Evolutionary conservation across 2,329 filamentous ascomycete genomes (phyloP).

Genomic region (Beauveria brongniartii): DNA sequence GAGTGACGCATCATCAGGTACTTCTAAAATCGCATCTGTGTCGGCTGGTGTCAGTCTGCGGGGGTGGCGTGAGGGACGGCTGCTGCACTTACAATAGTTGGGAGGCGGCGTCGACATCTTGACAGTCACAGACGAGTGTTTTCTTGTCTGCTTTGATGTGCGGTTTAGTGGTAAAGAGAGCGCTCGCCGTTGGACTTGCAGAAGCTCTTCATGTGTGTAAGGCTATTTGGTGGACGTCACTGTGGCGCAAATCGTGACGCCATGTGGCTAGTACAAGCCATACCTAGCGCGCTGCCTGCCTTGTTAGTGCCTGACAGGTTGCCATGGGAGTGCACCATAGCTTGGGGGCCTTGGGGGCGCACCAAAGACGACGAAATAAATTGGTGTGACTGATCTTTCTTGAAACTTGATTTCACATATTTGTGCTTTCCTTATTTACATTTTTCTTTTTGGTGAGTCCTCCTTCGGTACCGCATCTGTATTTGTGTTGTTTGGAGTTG

Average conservation of each 20-base stretch:
- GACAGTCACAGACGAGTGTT: not conserved
- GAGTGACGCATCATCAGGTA: constrained; percentile 60
- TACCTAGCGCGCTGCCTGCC: not conserved
- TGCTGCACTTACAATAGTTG: constrained; percentile 40
- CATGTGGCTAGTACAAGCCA: constrained; percentile 1
- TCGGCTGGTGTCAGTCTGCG: constrained; percentile 2
- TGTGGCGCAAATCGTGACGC: constrained; percentile 6
- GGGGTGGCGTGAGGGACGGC: not conserved
- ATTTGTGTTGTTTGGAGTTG: too few relatives aligned
- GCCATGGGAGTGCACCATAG: too few relatives aligned
- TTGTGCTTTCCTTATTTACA: too few relatives aligned
- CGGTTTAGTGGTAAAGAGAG: not conserved
- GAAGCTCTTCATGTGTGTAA: not conserved
- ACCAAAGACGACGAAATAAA: not conserved
- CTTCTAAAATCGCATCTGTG: constrained; percentile 59
- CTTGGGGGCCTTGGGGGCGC: not conserved
- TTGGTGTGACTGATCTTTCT: not conserved
- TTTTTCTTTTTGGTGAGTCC: too few relatives aligned
- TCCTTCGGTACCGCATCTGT: too few relatives aligned
- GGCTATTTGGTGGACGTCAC: constrained; percentile 3
- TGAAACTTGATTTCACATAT: too few relatives aligned
- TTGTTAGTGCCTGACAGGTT: not conserved
- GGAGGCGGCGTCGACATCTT: constrained; percentile 30
- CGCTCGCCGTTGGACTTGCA: not conserved
- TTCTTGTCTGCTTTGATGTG: not conserved